phyloP scores from a whole-genome alignment of 441 rosid species.

The Theobroma grandiflorum region DNA sequence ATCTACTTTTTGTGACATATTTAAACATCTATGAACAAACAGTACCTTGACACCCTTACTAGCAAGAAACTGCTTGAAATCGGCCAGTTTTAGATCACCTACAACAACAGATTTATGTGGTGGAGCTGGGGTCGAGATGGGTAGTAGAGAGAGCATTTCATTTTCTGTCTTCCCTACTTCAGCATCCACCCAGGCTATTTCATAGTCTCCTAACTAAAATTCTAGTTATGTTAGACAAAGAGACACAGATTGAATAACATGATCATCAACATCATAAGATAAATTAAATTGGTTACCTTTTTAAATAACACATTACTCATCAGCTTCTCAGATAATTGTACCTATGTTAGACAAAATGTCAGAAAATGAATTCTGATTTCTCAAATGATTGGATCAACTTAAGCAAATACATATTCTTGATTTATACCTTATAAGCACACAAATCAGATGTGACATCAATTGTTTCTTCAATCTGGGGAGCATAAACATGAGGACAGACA shows the following conservation, averaged over 20 bases:
- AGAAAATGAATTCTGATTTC: constrained; percentile 29
- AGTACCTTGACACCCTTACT: constrained; percentile 90
- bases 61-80: constrained; percentile 88
- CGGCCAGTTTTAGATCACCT: constrained; percentile 93
- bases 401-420: constrained; percentile 24
- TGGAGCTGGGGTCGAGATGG: constrained; percentile 63
- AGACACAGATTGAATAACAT: neutral
- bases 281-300: constrained; percentile 58
- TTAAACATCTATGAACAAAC: neutral
- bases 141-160: constrained; percentile 70
- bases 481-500: constrained; percentile 88
- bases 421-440: constrained; percentile 91
- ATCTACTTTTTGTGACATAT: neutral
- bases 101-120: constrained; percentile 91
- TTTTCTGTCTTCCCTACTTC: constrained; percentile 87
- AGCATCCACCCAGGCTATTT: constrained; percentile 95
- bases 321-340: constrained; percentile 94
- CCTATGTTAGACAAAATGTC: constrained; percentile 51
- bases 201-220: constrained; percentile 88
- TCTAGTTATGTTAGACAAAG: constrained; percentile 19
- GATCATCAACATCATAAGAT: constrained; percentile 1
- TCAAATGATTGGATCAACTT: constrained; percentile 15
- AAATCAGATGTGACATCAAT: constrained; percentile 95
- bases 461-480: constrained; percentile 91
- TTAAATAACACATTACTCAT: constrained; percentile 96